Percentiles rank a stretch among this genome's conserved stretches.
phyloP scores from a whole-genome alignment of 192 early-diverging fungal genomes.

The Bifiguratus adelaidae region DNA sequence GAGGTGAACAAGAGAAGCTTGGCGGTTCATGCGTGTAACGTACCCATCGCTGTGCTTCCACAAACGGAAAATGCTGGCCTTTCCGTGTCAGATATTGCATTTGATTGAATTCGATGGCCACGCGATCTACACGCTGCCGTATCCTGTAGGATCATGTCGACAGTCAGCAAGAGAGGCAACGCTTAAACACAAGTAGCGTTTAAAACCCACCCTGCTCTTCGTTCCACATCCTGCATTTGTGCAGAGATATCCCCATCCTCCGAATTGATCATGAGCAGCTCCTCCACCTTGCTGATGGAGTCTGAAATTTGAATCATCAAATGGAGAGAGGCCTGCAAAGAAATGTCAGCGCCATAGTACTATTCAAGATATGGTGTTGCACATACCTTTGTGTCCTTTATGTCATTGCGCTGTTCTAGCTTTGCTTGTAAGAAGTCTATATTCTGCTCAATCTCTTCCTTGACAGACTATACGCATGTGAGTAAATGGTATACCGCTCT shows the following conservation, averaged over 20 bases:
- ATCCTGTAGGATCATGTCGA: slow-evolving; percentile 18
- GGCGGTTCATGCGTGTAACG: not conserved
- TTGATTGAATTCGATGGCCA: slow-evolving; percentile 79
- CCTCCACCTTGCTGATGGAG: slow-evolving; percentile 68
- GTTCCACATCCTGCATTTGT: not conserved
- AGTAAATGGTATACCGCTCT: no score
- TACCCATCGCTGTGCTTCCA: slow-evolving; percentile 69
- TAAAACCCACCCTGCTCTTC: not conserved
- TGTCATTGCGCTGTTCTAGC: slow-evolving; percentile 42
- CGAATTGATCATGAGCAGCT: slow-evolving; percentile 46
- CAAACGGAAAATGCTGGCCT: slow-evolving; percentile 52
- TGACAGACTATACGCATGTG: no score
- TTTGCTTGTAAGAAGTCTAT: slow-evolving; percentile 44
- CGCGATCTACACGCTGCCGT: slow-evolving; percentile 68
- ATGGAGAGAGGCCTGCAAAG: slow-evolving; percentile 45
- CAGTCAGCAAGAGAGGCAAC: not conserved
- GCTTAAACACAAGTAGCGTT: no score
- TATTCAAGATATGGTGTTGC: not conserved
- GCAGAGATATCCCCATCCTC: slow-evolving; percentile 1
- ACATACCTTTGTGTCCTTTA: slow-evolving; percentile 60
- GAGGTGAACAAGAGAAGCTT: not conserved
- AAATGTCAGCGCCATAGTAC: no score
- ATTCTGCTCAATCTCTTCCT: slow-evolving; percentile 31
- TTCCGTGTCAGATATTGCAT: slow-evolving; percentile 62
- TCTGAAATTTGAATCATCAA: slow-evolving; percentile 65